Base-by-base conservation (phyloP, 768 basidiomycete genomes). In the Suillus placidus region DNA sequence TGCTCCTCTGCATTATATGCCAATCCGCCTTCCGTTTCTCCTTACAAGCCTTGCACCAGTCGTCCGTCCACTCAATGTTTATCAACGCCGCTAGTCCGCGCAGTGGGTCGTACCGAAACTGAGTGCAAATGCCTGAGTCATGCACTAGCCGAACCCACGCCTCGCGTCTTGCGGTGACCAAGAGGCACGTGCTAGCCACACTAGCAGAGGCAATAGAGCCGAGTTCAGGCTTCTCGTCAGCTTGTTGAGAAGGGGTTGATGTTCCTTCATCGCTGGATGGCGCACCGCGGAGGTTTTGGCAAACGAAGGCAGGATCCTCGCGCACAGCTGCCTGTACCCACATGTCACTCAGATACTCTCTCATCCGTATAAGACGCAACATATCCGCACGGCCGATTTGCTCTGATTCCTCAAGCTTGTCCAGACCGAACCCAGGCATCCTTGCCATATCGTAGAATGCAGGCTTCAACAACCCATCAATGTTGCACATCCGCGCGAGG, bases 401-500 rank as follows among this genome's bases (percentile, higher is more conserved):
- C 23, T 56, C 51, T 34, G 54, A 16, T n/a, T 30, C 54, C 37
- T n/a, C 20, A 1, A 38, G 12, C 3, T n/a, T 16, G 23, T 26
- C 13, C 6, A 51, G 49, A 51, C 49, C 49, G 13, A 51, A 51
- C 23, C 23, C 49, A 26, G 49, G 23, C 13, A 63, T 8, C 57
- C 68, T 62, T 23, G 71, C 69, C 14, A 83, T 71, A 64, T 82
- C 80, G 66, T 82, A 82, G 62, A 77, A 80, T 1, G 80, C 80
- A 52, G 72, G 71, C 58, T 78, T 78, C 18, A 78, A 69, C 30
- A 81, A 71, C 1, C 40, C 45, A 4, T 72, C 67, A 10, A 80
- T 43, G 32, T 72, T 66, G 62, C 67, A 77, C 6, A 66, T 26
- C 14, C 73, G 74, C 23, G 77, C 79, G 14, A 82, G 71, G 13